These are phyloP conservation scores for Trichoderma endophyticum DNA, from an alignment of 2,329 filamentous ascomycete genomes.

Conservation along the genomic window DNA sequence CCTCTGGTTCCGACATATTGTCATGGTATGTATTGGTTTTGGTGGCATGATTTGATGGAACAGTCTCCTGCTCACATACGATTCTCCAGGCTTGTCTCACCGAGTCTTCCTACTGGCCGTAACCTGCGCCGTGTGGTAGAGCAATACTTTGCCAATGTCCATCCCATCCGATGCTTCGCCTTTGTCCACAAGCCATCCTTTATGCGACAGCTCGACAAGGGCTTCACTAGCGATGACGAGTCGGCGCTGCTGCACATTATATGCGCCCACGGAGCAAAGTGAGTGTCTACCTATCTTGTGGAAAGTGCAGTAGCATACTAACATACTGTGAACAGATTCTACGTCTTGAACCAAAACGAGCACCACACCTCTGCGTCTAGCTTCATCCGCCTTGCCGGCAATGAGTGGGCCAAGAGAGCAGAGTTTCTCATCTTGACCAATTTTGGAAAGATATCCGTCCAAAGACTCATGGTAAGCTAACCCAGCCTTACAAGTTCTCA, in stretches of 20 bases:
- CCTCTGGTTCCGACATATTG: conserved; percentile 15
- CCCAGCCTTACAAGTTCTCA: neutral
- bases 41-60: neutral
- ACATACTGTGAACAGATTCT: conserved; percentile 29
- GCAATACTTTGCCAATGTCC: conserved; percentile 40
- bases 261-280: conserved; percentile 40
- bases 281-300: neutral
- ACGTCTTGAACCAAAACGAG: conserved; percentile 33
- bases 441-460: conserved; percentile 40
- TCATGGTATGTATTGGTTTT: conserved; percentile 20
- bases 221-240: conserved; percentile 36
- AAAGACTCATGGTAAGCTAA: conserved; percentile 37
- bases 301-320: neutral
- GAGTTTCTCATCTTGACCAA: conserved; percentile 36
- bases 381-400: conserved; percentile 35
- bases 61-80: neutral
- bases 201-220: conserved; percentile 38
- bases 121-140: conserved; percentile 37
- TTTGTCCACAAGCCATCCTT: conserved; percentile 41
- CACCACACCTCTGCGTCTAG: conserved; percentile 29
- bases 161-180: conserved; percentile 40
- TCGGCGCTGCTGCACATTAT: conserved; percentile 37
- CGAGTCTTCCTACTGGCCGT: conserved; percentile 33
- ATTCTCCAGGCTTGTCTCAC: conserved; percentile 31
- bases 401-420: conserved; percentile 38